Evolutionary conservation across 2,329 filamentous ascomycete genomes (phyloP), one percentile per base, ranked within the genome.

Genomic region (Neofusicoccum umdonicola): DNA sequence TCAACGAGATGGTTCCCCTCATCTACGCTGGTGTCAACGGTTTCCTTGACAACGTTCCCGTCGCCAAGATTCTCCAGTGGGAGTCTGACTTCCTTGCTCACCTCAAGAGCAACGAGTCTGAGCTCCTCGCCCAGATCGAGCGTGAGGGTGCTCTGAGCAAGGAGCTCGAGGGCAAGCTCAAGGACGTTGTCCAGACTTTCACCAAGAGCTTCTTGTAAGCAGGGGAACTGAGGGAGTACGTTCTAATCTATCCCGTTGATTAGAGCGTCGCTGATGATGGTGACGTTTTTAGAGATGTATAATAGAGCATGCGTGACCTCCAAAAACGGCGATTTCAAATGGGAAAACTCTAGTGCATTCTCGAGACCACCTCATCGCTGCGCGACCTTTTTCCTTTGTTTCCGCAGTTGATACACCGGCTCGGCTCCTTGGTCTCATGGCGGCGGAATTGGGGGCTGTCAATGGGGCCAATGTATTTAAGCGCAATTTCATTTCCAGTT

Each of bases 21-120:
- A 98, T 99, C 87, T 99, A 88, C 84, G 94, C 95, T 72, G 95
- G 95, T 96, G 92, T 99, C 85, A 98, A 98, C 84, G 95, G 95
- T 86, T 84, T 87, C 84, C 89, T 99, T 72, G 95, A 99, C 85
- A 78, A 70, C 74, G 86, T 99, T 71, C 95, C 95, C 69, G 95
- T 98, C 78, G 79, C 70, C 88, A 96, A 94, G 90, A 90, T 99
- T 74, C 88, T 95, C 70, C 81, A 88, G 80, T 99, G 94, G 93
- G 95, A 99, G 87, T 73, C 89, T 76, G 94, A 98, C 84, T 96
- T 96, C 90, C 85, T 97, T 69, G 84, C 90, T 72, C 91, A 97
- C 87, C 86, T 99, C 78, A 93, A 89, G 87, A 90, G 87, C 80
- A 96, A 94, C 86, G 91, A 97, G 87, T 76, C 87, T 57, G 93